Evolutionary conservation across 23 red algal genomes (phyloP).

Genomic region (Gracilaria domingensis): DNA sequence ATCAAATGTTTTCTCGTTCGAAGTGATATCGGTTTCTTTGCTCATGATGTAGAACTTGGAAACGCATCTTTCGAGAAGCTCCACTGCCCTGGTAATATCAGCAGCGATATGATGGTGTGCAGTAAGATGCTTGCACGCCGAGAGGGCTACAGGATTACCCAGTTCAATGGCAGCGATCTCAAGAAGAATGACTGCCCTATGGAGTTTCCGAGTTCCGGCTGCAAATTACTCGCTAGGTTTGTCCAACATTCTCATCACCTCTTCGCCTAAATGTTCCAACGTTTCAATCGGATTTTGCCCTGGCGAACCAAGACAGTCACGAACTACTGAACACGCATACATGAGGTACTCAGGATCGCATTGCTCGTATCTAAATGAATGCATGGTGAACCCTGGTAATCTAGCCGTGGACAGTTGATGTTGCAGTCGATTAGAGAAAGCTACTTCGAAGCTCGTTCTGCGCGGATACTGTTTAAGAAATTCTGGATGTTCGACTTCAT

Average conservation of each 20-base stretch:
- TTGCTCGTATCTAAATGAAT: constrained; percentile 13
- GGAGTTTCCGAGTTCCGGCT: constrained; percentile 5
- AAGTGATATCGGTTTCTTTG: neutral
- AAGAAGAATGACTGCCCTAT: constrained; percentile 32
- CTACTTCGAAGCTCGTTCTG: neutral
- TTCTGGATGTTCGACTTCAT: constrained; percentile 24
- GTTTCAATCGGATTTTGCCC: neutral
- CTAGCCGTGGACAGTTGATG: constrained; percentile 3
- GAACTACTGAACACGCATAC: constrained; percentile 31
- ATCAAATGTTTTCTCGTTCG: neutral
- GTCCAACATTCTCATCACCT: constrained; percentile 7
- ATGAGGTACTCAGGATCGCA: constrained; percentile 16
- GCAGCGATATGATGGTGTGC: constrained; percentile 23
- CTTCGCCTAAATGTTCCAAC: neutral
- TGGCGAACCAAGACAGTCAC: neutral
- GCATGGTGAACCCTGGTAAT: neutral
- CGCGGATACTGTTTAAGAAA: constrained; percentile 28
- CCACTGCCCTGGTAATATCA: constrained; percentile 15
- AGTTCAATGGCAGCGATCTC: constrained; percentile 24
- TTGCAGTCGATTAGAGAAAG: neutral
- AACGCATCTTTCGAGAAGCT: constrained; percentile 13
- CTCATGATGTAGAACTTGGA: neutral
- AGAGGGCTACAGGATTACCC: neutral
- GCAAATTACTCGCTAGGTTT: neutral
- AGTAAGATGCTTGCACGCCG: constrained; percentile 8